Evolutionary conservation across 192 early-diverging fungal species (phyloP).

Genomic region (Umbelopsis isabellina): DNA sequence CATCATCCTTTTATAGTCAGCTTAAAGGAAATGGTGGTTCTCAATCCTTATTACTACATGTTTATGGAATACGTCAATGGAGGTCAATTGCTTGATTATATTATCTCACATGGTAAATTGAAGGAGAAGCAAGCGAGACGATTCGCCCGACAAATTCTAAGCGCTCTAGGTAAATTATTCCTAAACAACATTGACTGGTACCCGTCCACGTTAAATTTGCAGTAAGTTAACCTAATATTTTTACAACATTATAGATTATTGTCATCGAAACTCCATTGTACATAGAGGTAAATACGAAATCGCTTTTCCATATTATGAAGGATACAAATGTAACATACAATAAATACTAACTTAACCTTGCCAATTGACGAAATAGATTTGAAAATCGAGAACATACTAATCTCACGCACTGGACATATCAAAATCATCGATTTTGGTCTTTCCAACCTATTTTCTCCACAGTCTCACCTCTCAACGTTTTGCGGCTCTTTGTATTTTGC

Average conservation of each 20-base stretch:
- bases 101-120: constrained; percentile 77
- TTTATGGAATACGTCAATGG: constrained; percentile 82
- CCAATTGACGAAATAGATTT: constrained; percentile 45
- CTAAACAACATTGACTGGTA: neutral
- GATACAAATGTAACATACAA: neutral
- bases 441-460: constrained; percentile 68
- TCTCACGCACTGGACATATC: constrained; percentile 66
- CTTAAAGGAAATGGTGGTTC: constrained; percentile 71
- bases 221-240: neutral
- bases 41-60: constrained; percentile 71
- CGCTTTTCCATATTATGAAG: neutral
- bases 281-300: constrained; percentile 55
- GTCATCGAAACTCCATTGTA: constrained; percentile 64
- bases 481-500: constrained; percentile 80
- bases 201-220: too few species aligned
- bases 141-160: constrained; percentile 79
- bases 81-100: constrained; percentile 84
- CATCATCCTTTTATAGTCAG: constrained; percentile 86
- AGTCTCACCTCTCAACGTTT: constrained; percentile 55
- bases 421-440: constrained; percentile 93
- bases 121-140: constrained; percentile 79
- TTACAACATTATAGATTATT: constrained; percentile 42
- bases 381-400: constrained; percentile 87
- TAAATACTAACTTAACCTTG: too few species aligned
- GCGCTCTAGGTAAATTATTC: constrained; percentile 55